phyloP scores from a whole-genome alignment of 331 rosid species.

The Malus hybrid region DNA sequence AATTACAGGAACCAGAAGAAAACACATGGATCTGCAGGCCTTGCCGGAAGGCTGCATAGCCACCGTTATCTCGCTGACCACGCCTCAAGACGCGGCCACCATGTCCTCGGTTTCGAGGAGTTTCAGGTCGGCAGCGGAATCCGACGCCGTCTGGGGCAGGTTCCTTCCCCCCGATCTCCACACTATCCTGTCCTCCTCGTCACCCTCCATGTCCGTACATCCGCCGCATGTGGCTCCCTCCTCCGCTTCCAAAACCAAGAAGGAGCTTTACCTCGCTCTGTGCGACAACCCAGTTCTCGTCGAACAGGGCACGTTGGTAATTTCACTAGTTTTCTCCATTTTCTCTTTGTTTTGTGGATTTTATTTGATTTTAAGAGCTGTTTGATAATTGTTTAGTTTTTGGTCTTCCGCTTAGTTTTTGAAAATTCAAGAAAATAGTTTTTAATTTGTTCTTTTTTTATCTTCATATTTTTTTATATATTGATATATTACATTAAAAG shows the following conservation, averaged over 20 bases:
- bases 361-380: too few species aligned
- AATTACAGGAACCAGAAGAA: not conserved
- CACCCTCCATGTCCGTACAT: not conserved
- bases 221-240: not conserved
- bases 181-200: not conserved
- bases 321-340: not conserved
- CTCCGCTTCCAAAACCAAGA: constrained; percentile 19
- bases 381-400: too few species aligned
- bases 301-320: constrained; percentile 28
- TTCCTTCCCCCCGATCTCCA: constrained; percentile 22
- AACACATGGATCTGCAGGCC: constrained; percentile 5
- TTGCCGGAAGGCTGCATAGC: constrained; percentile 37
- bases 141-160: constrained; percentile 36
- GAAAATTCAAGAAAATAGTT: too few species aligned
- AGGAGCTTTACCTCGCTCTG: constrained; percentile 21
- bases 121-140: constrained; percentile 28
- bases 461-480: too few species aligned
- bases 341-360: too few species aligned
- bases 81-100: constrained; percentile 34
- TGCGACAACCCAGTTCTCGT: constrained; percentile 21
- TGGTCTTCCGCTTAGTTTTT: too few species aligned
- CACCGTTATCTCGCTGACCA: constrained; percentile 26
- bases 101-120: constrained; percentile 18
- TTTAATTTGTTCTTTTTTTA: too few species aligned
- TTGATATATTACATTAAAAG: too few species aligned